These are phyloP conservation scores for Boletus eberwhitei DNA, from an alignment of 768 basidiomycete genomes.

Conservation along the genomic window DNA sequence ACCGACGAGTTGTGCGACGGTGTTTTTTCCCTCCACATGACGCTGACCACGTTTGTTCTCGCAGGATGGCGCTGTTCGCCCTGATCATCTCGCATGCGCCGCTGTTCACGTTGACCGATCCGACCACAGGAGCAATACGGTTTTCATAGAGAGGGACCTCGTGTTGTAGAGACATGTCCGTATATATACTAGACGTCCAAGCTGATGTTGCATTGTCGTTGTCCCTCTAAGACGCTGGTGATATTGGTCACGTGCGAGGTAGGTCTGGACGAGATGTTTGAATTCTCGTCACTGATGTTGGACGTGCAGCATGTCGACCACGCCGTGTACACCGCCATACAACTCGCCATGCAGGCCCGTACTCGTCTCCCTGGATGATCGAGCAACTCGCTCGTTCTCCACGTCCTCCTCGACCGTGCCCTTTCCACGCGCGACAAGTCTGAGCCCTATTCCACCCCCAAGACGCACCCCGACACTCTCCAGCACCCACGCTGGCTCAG, in stretches of 20 bases:
- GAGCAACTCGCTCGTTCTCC: background rate
- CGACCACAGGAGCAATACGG: conserved; percentile 28
- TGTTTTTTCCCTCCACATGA: conserved; percentile 11
- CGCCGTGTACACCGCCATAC: conserved; percentile 25
- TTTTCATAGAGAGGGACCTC: conserved; percentile 29
- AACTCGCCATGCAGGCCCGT: background rate
- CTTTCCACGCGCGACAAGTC: conserved; percentile 12
- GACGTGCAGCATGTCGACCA: conserved; percentile 32
- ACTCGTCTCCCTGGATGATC: background rate
- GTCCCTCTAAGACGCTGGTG: background rate
- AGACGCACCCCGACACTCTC: conserved; percentile 8
- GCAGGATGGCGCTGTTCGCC: conserved; percentile 35
- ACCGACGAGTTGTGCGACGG: conserved; percentile 18
- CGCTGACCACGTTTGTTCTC: conserved; percentile 27
- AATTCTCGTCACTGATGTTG: background rate
- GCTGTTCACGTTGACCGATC: conserved; percentile 32
- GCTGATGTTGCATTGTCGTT: background rate
- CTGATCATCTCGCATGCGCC: conserved; percentile 32
- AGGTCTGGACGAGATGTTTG: conserved; percentile 5
- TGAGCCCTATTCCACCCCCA: background rate
- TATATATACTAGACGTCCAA: conserved; percentile 15
- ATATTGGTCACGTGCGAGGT: conserved; percentile 29
- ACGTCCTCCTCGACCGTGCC: conserved; percentile 17
- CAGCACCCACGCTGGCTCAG: conserved; percentile 10
- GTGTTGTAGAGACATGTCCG: conserved; percentile 8